Percentiles rank a stretch among this genome's conserved stretches.
Conservation (phyloP, 2,329 filamentous ascomycete genomes). For the Paecilomyces dactylethromorphus region DNA sequence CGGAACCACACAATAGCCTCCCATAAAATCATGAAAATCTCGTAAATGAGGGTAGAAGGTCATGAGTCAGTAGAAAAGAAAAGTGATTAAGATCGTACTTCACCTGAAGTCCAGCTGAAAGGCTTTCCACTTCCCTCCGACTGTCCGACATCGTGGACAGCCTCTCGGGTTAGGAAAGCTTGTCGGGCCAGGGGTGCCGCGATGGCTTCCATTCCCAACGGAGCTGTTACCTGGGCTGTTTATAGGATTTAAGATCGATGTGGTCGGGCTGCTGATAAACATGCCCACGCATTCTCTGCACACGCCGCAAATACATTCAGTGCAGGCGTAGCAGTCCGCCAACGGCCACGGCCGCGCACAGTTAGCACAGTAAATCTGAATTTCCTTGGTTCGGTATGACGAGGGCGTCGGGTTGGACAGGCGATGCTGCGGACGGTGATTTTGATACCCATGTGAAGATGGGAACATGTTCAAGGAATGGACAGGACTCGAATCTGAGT, state of each 20-base stretch:
- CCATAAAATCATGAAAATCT: conserved; percentile 1
- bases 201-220: conserved; percentile 18
- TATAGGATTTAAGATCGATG: conserved; percentile 29
- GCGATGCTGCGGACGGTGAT: conserved; percentile 29
- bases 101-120: conserved; percentile 44
- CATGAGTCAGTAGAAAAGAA: neutral
- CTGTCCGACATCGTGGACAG: conserved; percentile 40
- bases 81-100: conserved; percentile 9
- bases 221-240: conserved; percentile 23
- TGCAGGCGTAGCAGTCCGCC: conserved; percentile 85
- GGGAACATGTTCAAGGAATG: conserved; percentile 34
- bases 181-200: conserved; percentile 20
- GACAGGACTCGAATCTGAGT: conserved; percentile 56
- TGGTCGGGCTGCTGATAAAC: conserved; percentile 37
- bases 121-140: conserved; percentile 42
- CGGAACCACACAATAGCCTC: neutral
- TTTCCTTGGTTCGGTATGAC: conserved; percentile 40
- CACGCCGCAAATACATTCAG: conserved; percentile 90
- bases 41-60: neutral
- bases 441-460: conserved; percentile 20
- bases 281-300: conserved; percentile 72
- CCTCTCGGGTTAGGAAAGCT: conserved; percentile 34
- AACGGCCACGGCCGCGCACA: conserved; percentile 73
- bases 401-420: conserved; percentile 49
- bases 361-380: conserved; percentile 88